phyloP scores from a whole-genome alignment of 257 asterid species.

The Scutellaria baicalensis region DNA sequence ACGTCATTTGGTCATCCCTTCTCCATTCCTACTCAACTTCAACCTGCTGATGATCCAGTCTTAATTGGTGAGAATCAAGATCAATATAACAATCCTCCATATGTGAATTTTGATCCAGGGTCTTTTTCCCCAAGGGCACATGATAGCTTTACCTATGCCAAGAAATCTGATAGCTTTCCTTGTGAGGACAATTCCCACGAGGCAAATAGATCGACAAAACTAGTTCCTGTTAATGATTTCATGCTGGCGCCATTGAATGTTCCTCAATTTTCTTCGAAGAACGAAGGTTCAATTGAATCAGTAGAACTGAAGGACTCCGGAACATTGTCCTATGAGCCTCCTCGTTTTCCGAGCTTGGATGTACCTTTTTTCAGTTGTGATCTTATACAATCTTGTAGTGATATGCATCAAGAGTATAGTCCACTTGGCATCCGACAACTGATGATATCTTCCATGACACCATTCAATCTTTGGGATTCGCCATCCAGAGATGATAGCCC shows the following conservation, averaged over 20 bases:
- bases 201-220: conserved; percentile 30
- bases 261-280: conserved; percentile 35
- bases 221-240: conserved; percentile 56
- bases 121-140: conserved; percentile 20
- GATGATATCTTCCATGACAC: conserved; percentile 76
- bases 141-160: conserved; percentile 31
- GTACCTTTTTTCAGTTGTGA: conserved; percentile 90
- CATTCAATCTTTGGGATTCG: conserved; percentile 83
- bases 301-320: conserved; percentile 51
- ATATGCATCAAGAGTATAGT: conserved; percentile 85
- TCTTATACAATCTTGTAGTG: conserved; percentile 61
- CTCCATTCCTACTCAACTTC: conserved; percentile 29
- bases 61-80: conserved; percentile 29
- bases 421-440: conserved; percentile 96
- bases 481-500: conserved; percentile 82
- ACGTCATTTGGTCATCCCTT: conserved; percentile 33
- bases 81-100: conserved; percentile 33
- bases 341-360: conserved; percentile 90
- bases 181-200: conserved; percentile 26
- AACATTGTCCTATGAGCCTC: conserved; percentile 79
- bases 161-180: conserved; percentile 31
- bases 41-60: conserved; percentile 29
- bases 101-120: conserved; percentile 34
- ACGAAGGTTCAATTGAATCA: conserved; percentile 16
- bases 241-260: conserved; percentile 27